Evolutionary conservation across 768 basidiomycete genomes (phyloP).

Genomic region (Boletus patriciae): DNA sequence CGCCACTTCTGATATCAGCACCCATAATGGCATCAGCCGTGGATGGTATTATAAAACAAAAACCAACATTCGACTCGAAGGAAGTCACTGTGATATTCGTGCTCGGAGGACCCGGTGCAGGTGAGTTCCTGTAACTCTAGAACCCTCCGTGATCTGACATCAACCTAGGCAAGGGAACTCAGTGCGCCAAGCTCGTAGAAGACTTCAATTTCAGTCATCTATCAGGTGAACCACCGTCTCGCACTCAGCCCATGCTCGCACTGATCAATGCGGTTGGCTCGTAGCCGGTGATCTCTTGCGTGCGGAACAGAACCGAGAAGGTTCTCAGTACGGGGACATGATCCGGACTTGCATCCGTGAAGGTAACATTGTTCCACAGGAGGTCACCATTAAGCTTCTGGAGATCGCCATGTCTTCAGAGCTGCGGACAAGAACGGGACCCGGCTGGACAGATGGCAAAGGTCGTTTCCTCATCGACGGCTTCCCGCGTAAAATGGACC

Average conservation of each 20-base stretch:
- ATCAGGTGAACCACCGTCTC: slow-evolving; percentile 58
- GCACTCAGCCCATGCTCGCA: slow-evolving; percentile 6
- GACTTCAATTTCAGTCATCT: slow-evolving; percentile 91
- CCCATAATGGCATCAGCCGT: slow-evolving; percentile 17
- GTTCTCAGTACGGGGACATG: slow-evolving; percentile 77
- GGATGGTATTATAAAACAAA: slow-evolving; percentile 4
- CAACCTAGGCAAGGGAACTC: slow-evolving; percentile 87
- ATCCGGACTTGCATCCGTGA: slow-evolving; percentile 88
- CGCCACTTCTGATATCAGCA: not conserved
- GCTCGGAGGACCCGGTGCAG: slow-evolving; percentile 95
- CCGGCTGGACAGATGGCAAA: slow-evolving; percentile 66
- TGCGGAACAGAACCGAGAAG: slow-evolving; percentile 86
- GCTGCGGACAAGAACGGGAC: slow-evolving; percentile 44
- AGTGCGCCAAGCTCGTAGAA: slow-evolving; percentile 80
- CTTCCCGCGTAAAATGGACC: slow-evolving; percentile 99
- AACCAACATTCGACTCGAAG: slow-evolving; percentile 53
- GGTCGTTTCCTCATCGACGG: slow-evolving; percentile 96
- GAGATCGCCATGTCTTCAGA: slow-evolving; percentile 85
- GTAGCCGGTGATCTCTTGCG: slow-evolving; percentile 96
- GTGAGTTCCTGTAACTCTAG: slow-evolving; percentile 40
- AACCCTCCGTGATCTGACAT: slow-evolving; percentile 4
- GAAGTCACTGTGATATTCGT: slow-evolving; percentile 92
- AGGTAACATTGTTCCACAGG: slow-evolving; percentile 93
- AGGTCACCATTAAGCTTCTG: slow-evolving; percentile 93
- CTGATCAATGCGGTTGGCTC: slow-evolving; percentile 3